A percentile compares a stretch with the other conserved stretches of the same genome.
Evolutionary conservation across 768 basidiomycete species (phyloP).

Genomic region (Podaxis mareebaensis): DNA sequence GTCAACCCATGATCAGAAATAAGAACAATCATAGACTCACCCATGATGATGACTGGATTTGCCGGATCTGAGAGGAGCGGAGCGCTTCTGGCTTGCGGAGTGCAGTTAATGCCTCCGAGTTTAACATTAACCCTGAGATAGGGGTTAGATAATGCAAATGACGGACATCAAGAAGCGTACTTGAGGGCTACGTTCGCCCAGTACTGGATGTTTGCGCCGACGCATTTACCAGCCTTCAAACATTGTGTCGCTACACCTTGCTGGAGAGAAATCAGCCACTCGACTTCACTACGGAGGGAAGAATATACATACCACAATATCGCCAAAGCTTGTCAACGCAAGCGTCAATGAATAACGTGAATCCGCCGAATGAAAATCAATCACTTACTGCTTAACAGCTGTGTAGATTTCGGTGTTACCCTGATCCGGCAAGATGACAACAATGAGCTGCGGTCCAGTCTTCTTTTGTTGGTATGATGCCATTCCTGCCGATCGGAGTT

Average conservation of each 20-base stretch:
- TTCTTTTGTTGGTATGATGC: conserved; percentile 40
- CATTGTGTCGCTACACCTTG: conserved; percentile 82
- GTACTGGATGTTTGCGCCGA: conserved; percentile 68
- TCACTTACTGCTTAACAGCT: conserved; percentile 20
- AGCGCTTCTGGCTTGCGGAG: conserved; percentile 64
- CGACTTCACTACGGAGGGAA: background rate
- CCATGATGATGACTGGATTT: conserved; percentile 78
- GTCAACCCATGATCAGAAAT: background rate
- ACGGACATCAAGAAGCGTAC: conserved; percentile 36
- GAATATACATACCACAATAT: conserved; percentile 33
- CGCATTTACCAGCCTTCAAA: conserved; percentile 61
- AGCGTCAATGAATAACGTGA: background rate
- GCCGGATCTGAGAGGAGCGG: conserved; percentile 59
- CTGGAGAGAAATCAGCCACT: conserved; percentile 30
- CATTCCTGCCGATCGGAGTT: conserved; percentile 53
- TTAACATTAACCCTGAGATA: conserved; percentile 71
- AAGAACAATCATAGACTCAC: conserved; percentile 31
- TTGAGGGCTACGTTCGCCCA: conserved; percentile 80
- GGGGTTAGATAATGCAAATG: background rate
- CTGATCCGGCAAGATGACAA: conserved; percentile 50
- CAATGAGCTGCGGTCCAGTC: conserved; percentile 52
- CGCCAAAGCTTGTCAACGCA: conserved; percentile 57
- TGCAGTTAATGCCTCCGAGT: conserved; percentile 76
- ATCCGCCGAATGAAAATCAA: background rate
- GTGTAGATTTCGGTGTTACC: conserved; percentile 16